Evolutionary conservation across 2,329 filamentous ascomycete genomes (phyloP).

Genomic region (Diaporthe longicolla): DNA sequence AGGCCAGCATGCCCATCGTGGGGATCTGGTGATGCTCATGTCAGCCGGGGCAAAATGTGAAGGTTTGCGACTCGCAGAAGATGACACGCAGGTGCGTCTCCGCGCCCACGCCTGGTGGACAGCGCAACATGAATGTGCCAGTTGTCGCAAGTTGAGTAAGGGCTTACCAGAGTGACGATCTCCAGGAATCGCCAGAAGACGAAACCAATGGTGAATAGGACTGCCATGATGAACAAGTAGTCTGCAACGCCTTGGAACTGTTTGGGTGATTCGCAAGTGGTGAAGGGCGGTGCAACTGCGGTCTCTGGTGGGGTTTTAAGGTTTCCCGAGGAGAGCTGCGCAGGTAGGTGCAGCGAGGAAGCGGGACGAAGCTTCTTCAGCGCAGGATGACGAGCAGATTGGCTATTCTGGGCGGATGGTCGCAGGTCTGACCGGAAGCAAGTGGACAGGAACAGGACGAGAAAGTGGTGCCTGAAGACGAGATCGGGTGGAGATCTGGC

Average conservation of each 20-base stretch:
- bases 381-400: slow-evolving; percentile 34
- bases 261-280: neutral
- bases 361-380: slow-evolving; percentile 10
- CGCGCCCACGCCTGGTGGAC: neutral
- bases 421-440: neutral
- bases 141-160: neutral
- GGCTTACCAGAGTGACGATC: slow-evolving; percentile 72
- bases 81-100: neutral
- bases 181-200: slow-evolving; percentile 73
- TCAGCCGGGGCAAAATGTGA: neutral
- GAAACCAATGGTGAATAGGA: slow-evolving; percentile 74
- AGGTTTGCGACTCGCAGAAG: slow-evolving; percentile 8
- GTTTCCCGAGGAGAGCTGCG: slow-evolving; percentile 6
- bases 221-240: slow-evolving; percentile 60
- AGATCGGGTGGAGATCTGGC: neutral
- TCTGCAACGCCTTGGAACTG: slow-evolving; percentile 11
- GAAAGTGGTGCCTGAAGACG: slow-evolving; percentile 6
- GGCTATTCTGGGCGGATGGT: slow-evolving; percentile 31
- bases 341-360: slow-evolving; percentile 8
- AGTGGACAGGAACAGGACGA: slow-evolving; percentile 21
- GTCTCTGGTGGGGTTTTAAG: slow-evolving; percentile 26
- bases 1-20: slow-evolving; percentile 76
- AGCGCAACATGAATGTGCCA: neutral
- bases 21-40: slow-evolving; percentile 64
- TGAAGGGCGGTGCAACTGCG: neutral